phyloP scores from a whole-genome alignment of 2,329 filamentous ascomycete species.

The Ascochyta viciae-villosae region DNA sequence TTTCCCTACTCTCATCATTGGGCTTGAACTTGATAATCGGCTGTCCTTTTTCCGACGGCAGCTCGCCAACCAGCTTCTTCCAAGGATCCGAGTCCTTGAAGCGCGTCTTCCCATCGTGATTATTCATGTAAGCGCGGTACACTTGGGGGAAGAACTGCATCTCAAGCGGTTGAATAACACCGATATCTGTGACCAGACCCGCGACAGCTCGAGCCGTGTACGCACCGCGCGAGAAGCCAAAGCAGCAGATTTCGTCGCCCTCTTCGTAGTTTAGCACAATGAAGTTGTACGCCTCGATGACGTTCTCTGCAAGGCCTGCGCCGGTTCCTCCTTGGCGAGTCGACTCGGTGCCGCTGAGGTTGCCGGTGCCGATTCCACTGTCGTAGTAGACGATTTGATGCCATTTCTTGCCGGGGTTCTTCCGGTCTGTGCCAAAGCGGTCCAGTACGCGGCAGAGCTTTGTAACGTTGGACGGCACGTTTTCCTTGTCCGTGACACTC shows the following conservation, averaged over 20 bases:
- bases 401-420: conserved; percentile 35
- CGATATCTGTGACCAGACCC: conserved; percentile 54
- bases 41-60: conserved; percentile 22
- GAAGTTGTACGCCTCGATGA: conserved; percentile 60
- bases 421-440: conserved; percentile 35
- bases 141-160: conserved; percentile 55
- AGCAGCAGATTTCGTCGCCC: conserved; percentile 57
- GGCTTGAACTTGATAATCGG: background rate
- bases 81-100: conserved; percentile 40
- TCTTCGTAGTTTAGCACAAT: conserved; percentile 58
- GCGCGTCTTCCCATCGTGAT: conserved; percentile 28
- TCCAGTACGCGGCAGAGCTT: conserved; percentile 44
- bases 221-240: conserved; percentile 57
- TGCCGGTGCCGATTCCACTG: conserved; percentile 44
- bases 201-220: conserved; percentile 54
- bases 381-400: conserved; percentile 50
- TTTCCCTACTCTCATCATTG: conserved; percentile 31
- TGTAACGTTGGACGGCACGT: conserved; percentile 47
- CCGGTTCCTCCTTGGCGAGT: conserved; percentile 51
- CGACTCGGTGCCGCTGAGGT: conserved; percentile 33
- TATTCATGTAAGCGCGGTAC: conserved; percentile 47
- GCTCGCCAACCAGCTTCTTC: conserved; percentile 34
- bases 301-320: conserved; percentile 55
- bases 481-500: conserved; percentile 38
- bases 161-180: conserved; percentile 55